These are phyloP conservation scores for Solanum chilense DNA, from an alignment of 257 asterid genomes.

Conservation along the genomic window DNA sequence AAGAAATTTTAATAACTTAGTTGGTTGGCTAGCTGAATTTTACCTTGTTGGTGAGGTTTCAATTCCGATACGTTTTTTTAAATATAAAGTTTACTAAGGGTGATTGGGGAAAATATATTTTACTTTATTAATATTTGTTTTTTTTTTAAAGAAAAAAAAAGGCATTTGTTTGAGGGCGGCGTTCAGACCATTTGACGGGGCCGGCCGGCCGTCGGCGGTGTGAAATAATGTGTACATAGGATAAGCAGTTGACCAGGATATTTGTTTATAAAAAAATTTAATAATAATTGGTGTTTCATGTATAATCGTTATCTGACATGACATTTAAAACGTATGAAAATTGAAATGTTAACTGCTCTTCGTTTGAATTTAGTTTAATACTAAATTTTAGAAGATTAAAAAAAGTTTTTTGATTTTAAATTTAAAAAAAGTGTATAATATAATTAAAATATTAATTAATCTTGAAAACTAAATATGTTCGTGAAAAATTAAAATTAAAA, in stretches of 20 bases:
- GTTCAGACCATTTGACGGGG: background rate
- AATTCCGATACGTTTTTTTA: too few species aligned
- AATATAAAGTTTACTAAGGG: background rate
- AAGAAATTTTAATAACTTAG: too few species aligned
- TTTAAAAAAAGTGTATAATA: background rate
- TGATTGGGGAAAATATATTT: background rate
- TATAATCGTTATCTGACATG: background rate
- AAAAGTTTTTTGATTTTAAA: background rate
- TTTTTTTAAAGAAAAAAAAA: accelerated
- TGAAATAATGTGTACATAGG: background rate
- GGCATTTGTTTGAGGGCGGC: background rate
- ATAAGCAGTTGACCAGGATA: background rate
- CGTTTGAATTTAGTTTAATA: background rate
- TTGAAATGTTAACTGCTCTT: background rate
- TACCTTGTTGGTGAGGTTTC: background rate
- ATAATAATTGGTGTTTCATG: background rate
- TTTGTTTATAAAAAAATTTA: background rate
- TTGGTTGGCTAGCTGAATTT: background rate
- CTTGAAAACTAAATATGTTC: background rate
- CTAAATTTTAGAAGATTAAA: background rate
- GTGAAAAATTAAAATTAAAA: background rate
- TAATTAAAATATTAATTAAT: background rate
- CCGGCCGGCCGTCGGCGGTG: background rate
- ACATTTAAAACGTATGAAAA: background rate
- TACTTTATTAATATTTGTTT: background rate